Percentiles rank a stretch among this genome's conserved stretches.
Evolutionary conservation across 345 rosid genomes (phyloP).

Genomic region (Rhizophora apiculata): DNA sequence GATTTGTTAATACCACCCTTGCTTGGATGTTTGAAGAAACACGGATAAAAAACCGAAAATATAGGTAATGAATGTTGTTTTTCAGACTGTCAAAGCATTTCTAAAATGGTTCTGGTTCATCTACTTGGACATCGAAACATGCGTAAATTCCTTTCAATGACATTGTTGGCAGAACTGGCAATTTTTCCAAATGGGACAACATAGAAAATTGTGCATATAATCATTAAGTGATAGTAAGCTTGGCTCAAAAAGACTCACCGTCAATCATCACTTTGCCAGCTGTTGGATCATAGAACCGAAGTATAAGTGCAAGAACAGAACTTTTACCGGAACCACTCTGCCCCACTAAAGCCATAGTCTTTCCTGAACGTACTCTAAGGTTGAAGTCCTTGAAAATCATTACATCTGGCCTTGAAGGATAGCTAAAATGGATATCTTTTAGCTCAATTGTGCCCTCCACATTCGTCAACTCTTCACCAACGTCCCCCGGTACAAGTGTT

Average conservation of each 20-base stretch:
- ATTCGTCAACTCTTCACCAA: slow-evolving; percentile 53
- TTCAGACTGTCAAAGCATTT: too few relatives aligned
- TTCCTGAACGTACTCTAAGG: slow-evolving; percentile 61
- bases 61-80: too few relatives aligned
- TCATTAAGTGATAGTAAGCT: background rate
- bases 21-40: too few relatives aligned
- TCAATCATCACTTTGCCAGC: slow-evolving; percentile 82
- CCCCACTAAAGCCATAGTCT: slow-evolving; percentile 89
- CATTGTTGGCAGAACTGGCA: too few relatives aligned
- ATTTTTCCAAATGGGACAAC: too few relatives aligned
- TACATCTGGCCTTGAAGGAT: slow-evolving; percentile 88
- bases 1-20: too few relatives aligned
- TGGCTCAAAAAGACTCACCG: slow-evolving; percentile 41
- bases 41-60: too few relatives aligned
- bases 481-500: slow-evolving; percentile 60
- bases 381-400: slow-evolving; percentile 66
- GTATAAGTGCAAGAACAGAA: slow-evolving; percentile 77
- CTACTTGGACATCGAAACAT: too few relatives aligned
- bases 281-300: slow-evolving; percentile 85
- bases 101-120: too few relatives aligned
- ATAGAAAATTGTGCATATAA: too few relatives aligned
- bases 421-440: slow-evolving; percentile 63
- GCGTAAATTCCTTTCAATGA: too few relatives aligned
- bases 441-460: slow-evolving; percentile 80
- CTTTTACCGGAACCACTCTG: slow-evolving; percentile 98